Base-by-base conservation (phyloP, 768 basidiomycete species). In the Xerocomellus intermedius region DNA sequence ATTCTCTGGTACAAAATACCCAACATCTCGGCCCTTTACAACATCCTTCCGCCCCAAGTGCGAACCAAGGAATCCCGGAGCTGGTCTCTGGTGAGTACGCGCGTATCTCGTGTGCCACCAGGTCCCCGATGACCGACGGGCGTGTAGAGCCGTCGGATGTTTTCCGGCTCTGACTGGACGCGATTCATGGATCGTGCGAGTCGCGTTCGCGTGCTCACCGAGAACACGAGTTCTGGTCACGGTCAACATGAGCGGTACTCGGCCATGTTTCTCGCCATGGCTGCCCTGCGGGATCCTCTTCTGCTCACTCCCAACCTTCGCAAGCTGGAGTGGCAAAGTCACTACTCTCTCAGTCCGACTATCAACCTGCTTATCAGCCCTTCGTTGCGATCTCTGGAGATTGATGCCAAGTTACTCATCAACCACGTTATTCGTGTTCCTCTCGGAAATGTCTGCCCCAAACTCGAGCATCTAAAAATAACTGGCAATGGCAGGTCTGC, bases 271-370 rank as follows among this genome's bases (percentile, higher is more conserved):
- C 53, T 48, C 21, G 55, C 60, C 8, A 64, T 64, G 39, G 57
- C 57, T 16, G 30, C 50, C 19, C 54, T 59, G 38, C 62, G 62
- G 24, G 41, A 57, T 14, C 59, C 54, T 30, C 45, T 54, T 26
- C 24, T 66, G 16, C 65, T 66, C 54, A 67, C 65, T 1, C 65
- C 65, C 7, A 59, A 62, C 39, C 65, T 67, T 35, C 65, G 52
- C 38, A 37, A 56, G 22, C 52, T 67, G 14, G 51, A 56, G 50
- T 66, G 65, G 65, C 51, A 48, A 17, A 44, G 8, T 28, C 35
- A 42, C n/a, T 43, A 24, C 5, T 19, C 30, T 1, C 21, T 53
- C 14, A 21, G 28, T 32, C 33, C 53, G 0, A 55, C 38, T 2
- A 56, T 66, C 54, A 67, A 64, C n/a, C 56, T 64, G 32, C 62